Evolutionary conservation across 2,329 filamentous ascomycete genomes (phyloP), one percentile per base, ranked within the genome.

Genomic region (Exophiala xenobiotica): DNA sequence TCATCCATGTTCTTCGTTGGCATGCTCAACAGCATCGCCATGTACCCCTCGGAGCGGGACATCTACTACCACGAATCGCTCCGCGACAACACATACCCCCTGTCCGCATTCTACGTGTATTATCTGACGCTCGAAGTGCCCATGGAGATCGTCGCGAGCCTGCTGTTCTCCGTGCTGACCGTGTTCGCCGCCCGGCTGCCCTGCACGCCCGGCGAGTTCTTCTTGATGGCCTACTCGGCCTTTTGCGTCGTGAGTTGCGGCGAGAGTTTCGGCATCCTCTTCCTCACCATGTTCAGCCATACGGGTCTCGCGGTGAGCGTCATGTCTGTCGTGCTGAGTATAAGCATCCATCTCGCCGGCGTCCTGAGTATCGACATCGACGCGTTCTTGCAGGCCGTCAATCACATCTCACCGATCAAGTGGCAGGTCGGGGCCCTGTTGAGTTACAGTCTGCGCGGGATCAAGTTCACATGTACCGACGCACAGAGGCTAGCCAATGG

Each of bases 21-120:
- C 22, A 89, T 90, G 86, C 75, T 90, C 9, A 86, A 90, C 66
- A 90, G 90, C 62, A 83, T 90, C 3, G 85, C 86, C 2, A 77
- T 88, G 6, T 90, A 90, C 63, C 87, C 87, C 0, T 73, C 73
- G 33, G 87, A 90, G 63, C 77, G 85, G 3, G 85, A 88, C 50
- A 86, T 90, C 0, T 90, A 90, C 65, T 88, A 90, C 63, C 79
- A 84, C 58, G 87, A 91, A 68, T 35, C 31, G 31, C 80, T 87
- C 60, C 85, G 85, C 54, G 87, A 91, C 65, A 78, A 80, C 5
- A 82, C 86, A 2, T 91, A 91, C 64, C 76, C 81, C 3, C 79
- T 85, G 1, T 83, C 87, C 58, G 81, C 85, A 0, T 90, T 91
- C 68, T 77, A 90, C 20, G 69, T 82, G 1, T 80, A 83, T 18